A percentile compares a stretch with the other conserved stretches of the same genome.
phyloP scores from a whole-genome alignment of 2,329 filamentous ascomycete species.

The Epichloe uncinata region DNA sequence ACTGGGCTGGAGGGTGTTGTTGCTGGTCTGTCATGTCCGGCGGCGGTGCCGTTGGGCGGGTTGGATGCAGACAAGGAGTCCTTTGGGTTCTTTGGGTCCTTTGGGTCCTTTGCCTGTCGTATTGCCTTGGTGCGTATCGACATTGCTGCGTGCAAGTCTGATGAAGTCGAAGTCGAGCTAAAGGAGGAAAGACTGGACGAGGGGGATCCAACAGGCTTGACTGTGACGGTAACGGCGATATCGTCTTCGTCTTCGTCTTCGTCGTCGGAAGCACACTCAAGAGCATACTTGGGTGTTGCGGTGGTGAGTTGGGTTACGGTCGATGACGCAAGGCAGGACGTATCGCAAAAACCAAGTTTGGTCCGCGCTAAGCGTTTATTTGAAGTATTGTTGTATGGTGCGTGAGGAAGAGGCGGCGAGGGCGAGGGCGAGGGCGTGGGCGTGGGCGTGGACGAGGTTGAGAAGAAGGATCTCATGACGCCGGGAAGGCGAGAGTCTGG shows the following conservation, averaged over 20 bases:
- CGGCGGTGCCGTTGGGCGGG: constrained; percentile 15
- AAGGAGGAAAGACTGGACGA: constrained; percentile 1
- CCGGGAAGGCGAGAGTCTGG: neutral
- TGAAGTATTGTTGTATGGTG: neutral
- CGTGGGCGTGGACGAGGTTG: constrained; percentile 1
- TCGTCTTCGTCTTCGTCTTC: neutral
- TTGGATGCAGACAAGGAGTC: constrained; percentile 14
- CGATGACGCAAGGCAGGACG: neutral
- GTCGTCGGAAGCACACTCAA: neutral
- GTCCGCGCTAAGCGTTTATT: neutral
- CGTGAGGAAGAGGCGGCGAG: neutral
- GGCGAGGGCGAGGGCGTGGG: neutral
- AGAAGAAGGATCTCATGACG: constrained; percentile 8
- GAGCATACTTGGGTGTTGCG: constrained; percentile 4
- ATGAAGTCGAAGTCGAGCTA: constrained; percentile 6
- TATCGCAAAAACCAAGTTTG: neutral
- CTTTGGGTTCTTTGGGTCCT: constrained; percentile 5
- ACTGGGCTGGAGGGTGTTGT: constrained; percentile 35
- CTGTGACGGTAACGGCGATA: constrained; percentile 1
- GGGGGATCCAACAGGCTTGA: neutral
- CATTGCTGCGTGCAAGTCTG: constrained; percentile 19
- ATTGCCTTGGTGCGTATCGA: constrained; percentile 20
- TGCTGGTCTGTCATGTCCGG: constrained; percentile 14
- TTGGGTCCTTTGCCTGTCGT: constrained; percentile 13
- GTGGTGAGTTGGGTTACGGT: neutral